Evolutionary conservation across 495 filamentous ascomycete genomes (phyloP).

Genomic region (Aspergillus egyptiacus): DNA sequence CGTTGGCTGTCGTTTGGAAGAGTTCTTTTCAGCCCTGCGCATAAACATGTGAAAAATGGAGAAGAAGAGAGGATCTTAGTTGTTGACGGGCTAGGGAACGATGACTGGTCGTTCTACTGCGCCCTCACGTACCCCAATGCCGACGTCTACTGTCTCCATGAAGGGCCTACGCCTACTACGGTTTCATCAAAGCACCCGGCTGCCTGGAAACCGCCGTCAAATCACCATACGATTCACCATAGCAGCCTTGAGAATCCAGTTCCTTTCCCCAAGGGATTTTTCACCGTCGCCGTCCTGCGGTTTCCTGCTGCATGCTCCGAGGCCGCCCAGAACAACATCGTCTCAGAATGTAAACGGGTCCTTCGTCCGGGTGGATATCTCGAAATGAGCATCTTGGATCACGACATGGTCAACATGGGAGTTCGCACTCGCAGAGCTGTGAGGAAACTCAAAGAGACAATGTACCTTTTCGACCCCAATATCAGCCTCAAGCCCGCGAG

Average conservation of each 20-base stretch:
- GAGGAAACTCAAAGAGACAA: constrained; percentile 67
- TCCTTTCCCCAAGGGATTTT: constrained; percentile 82
- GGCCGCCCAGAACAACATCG: constrained; percentile 64
- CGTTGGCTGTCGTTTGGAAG: constrained; percentile 92
- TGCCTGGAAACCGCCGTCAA: constrained; percentile 59
- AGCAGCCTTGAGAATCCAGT: constrained; percentile 60
- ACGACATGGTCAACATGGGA: constrained; percentile 85
- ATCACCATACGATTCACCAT: constrained; percentile 81
- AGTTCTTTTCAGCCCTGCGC: constrained; percentile 88
- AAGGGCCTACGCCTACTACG: constrained; percentile 28
- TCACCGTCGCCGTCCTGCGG: constrained; percentile 78
- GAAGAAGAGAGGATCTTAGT: constrained; percentile 65
- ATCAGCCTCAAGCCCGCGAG: constrained; percentile 67
- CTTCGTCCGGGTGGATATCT: constrained; percentile 85
- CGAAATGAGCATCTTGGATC: constrained; percentile 77
- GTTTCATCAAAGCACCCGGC: constrained; percentile 33
- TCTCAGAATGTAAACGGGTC: constrained; percentile 86
- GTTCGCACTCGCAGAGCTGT: constrained; percentile 68
- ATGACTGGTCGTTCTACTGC: constrained; percentile 98
- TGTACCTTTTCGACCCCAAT: constrained; percentile 55
- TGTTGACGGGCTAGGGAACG: constrained; percentile 82
- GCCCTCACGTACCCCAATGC: constrained; percentile 84
- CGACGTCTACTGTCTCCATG: constrained; percentile 68
- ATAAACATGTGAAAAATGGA: constrained; percentile 65
- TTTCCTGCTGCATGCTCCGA: constrained; percentile 77